Conservation (phyloP, 2,329 filamentous ascomycete genomes). For the Verruconis gallopava region DNA sequence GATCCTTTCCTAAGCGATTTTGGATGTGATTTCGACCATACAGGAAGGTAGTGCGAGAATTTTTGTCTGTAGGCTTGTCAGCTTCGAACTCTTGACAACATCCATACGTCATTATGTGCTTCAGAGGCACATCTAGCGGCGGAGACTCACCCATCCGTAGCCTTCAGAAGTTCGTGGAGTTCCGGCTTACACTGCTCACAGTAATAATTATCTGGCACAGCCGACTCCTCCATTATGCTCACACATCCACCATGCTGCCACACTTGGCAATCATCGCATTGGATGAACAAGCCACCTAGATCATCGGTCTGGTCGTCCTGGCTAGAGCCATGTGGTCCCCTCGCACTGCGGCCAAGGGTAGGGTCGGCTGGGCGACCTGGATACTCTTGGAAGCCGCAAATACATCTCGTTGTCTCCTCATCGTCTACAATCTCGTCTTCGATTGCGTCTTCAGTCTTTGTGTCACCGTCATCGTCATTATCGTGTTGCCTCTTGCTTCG, state of each 20-base stretch:
- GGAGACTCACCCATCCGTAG: constrained; percentile 67
- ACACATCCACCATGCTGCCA: constrained; percentile 99
- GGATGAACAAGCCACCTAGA: constrained; percentile 87
- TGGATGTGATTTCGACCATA: constrained; percentile 36
- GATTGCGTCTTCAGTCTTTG: constrained; percentile 38
- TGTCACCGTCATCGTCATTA: constrained; percentile 32
- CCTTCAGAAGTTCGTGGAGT: constrained; percentile 70
- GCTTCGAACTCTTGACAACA: too few species aligned
- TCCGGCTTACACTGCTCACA: constrained; percentile 92
- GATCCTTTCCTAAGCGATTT: constrained; percentile 51
- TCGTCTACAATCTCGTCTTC: constrained; percentile 47
- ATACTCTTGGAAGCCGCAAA: constrained; percentile 91
- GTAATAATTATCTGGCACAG: constrained; percentile 93
- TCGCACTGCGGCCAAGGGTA: constrained; percentile 39
- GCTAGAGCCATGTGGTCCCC: constrained; percentile 15
- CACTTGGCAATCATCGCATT: constrained; percentile 95
- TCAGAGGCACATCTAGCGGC: too few species aligned
- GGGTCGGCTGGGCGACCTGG: constrained; percentile 57
- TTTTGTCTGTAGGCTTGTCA: constrained; percentile 35
- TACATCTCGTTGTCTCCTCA: constrained; percentile 83
- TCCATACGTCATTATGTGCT: too few species aligned
- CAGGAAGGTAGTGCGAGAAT: constrained; percentile 51
- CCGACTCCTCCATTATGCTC: constrained; percentile 86
- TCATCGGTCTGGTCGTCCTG: constrained; percentile 59
- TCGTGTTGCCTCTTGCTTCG: constrained; percentile 68